Conservation (phyloP, 805 yeast genomes). For the Kazachstania africana region DNA sequence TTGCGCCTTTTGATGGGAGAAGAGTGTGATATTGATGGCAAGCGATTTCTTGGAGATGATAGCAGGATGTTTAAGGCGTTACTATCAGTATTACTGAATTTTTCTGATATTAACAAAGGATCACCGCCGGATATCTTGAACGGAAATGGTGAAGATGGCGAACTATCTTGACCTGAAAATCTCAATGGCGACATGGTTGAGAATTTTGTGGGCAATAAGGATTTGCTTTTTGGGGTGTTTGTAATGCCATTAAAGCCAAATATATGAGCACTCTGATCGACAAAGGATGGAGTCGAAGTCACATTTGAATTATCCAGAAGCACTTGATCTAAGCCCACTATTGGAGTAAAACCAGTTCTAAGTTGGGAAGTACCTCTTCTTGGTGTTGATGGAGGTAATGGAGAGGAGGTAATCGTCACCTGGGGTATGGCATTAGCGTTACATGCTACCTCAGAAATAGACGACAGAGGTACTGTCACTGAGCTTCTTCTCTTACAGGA, state of each 20-base stretch:
- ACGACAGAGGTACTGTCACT: neutral
- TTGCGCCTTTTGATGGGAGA: too few relatives aligned
- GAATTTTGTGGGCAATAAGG: neutral
- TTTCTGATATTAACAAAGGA: constrained; percentile 23
- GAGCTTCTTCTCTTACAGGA: neutral
- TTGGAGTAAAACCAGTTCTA: constrained; percentile 8
- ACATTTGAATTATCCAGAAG: constrained; percentile 2
- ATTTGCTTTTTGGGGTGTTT: constrained; percentile 3
- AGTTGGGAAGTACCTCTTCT: constrained; percentile 2
- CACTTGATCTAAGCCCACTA: constrained; percentile 2
- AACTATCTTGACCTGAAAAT: constrained; percentile 1
- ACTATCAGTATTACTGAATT: constrained; percentile 15
- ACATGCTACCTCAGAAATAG: neutral
- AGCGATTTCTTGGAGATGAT: constrained; percentile 1
- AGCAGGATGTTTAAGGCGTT: constrained; percentile 11
- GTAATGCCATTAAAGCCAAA: too few relatives aligned
- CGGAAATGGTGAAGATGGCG: constrained; percentile 19
- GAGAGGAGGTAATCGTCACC: constrained; percentile 1
- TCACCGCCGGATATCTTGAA: constrained; percentile 24
- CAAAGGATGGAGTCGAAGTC: too few relatives aligned
- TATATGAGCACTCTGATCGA: too few relatives aligned
- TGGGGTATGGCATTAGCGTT: constrained; percentile 2
- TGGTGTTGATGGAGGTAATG: constrained; percentile 6
- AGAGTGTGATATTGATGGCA: neutral
- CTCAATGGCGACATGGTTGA: neutral